Conservation (phyloP, 352 stramenopile genomes). For the Thraustotheca clavata region DNA sequence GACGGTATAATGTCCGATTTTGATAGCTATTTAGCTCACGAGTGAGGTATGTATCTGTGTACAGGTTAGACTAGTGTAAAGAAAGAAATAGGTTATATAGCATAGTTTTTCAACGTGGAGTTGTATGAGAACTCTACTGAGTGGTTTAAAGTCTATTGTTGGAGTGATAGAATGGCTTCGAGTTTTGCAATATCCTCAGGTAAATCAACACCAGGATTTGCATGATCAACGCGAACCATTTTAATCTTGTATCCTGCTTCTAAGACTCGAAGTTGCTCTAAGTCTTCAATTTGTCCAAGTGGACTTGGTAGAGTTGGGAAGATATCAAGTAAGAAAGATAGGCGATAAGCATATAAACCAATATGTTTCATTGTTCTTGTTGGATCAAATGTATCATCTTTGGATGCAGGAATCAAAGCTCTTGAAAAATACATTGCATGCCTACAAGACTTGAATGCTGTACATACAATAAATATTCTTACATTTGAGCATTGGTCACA, state of each 20-base stretch:
- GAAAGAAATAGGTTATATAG: too few species aligned
- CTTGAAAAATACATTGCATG: constrained; percentile 82
- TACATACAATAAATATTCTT: constrained; percentile 11
- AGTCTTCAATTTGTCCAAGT: constrained; percentile 59
- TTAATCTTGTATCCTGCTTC: constrained; percentile 65
- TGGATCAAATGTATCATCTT: constrained; percentile 43
- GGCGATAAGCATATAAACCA: constrained; percentile 73
- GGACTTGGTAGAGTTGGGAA: constrained; percentile 50
- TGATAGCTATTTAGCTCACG: too few species aligned
- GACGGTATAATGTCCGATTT: too few species aligned
- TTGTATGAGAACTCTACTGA: too few species aligned
- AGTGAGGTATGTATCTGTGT: too few species aligned
- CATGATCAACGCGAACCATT: constrained; percentile 49
- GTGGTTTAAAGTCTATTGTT: too few species aligned
- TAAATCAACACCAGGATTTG: constrained; percentile 60
- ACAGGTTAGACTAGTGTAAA: too few species aligned
- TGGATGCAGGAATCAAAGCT: constrained; percentile 68
- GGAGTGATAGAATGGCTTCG: constrained; percentile 23
- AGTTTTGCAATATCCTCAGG: constrained; percentile 49
- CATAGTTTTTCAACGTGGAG: too few species aligned
- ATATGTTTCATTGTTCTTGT: constrained; percentile 63
- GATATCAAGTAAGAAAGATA: constrained; percentile 47
- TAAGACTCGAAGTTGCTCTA: constrained; percentile 80
- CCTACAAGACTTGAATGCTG: constrained; percentile 25
- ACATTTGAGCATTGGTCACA: constrained; percentile 51